Conservation (phyloP, 2,329 filamentous ascomycete genomes). For the Colletotrichum lini region DNA sequence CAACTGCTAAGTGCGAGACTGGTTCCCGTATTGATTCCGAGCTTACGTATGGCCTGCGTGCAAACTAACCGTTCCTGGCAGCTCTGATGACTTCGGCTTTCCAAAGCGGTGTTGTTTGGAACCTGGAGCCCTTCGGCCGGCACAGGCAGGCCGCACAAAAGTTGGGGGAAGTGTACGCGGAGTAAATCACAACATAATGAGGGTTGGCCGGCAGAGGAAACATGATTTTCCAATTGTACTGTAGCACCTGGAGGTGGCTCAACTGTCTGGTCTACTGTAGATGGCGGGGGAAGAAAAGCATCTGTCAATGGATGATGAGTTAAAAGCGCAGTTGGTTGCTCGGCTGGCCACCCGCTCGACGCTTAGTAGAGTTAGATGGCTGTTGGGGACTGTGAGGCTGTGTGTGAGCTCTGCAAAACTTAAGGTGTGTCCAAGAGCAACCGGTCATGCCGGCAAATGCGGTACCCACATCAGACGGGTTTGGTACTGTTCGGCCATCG, state of each 20-base stretch:
- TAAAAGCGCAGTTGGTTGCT: not conserved
- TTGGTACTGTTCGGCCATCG: constrained; percentile 4
- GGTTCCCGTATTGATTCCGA: not conserved
- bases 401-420: not conserved
- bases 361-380: not conserved
- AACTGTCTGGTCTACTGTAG: not conserved
- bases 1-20: not conserved
- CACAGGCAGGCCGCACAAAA: constrained; percentile 4
- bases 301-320: not conserved
- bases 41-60: not conserved
- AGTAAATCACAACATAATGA: not conserved
- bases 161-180: not conserved
- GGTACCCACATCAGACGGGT: not conserved
- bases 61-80: constrained; percentile 16
- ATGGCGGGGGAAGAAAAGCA: not conserved
- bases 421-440: not conserved
- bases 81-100: not conserved
- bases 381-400: not conserved
- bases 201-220: not conserved
- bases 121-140: not conserved
- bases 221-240: not conserved
- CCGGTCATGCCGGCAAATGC: not conserved
- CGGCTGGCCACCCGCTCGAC: not conserved
- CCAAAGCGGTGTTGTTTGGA: too few relatives aligned
- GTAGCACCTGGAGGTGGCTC: not conserved